Evolutionary conservation across 441 rosid species (phyloP).

Genomic region (Metrosideros polymorpha): DNA sequence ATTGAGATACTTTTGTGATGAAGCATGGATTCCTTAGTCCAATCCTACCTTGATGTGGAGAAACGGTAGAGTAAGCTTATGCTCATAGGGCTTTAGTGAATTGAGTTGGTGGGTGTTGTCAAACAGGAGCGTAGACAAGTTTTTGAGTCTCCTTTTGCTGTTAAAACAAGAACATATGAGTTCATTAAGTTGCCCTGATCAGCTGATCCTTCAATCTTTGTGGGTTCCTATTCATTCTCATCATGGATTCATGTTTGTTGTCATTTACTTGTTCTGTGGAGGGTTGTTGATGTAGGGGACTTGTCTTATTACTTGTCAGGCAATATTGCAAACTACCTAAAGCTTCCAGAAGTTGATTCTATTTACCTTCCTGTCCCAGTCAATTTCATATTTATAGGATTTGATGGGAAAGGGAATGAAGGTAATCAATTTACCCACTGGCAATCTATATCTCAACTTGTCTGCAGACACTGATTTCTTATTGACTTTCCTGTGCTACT

Average conservation of each 20-base stretch:
- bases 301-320: constrained; percentile 26
- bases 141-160: neutral
- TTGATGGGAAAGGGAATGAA: constrained; percentile 96
- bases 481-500: constrained; percentile 6
- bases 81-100: neutral
- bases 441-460: neutral
- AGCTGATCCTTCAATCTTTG: neutral
- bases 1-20: neutral
- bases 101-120: neutral
- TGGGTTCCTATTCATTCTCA: neutral
- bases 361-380: constrained; percentile 89
- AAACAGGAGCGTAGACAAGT: neutral
- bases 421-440: constrained; percentile 27
- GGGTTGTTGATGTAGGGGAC: neutral
- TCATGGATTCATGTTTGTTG: neutral
- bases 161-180: neutral
- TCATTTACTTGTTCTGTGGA: neutral
- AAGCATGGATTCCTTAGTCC: neutral
- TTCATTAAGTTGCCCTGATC: neutral
- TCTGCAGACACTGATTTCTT: neutral
- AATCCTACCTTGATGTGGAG: neutral
- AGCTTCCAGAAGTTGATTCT: constrained; percentile 85
- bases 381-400: constrained; percentile 92
- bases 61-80: neutral
- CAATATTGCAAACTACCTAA: constrained; percentile 76